These are phyloP conservation scores for Candida sojae DNA, from an alignment of 1,139 yeast genomes.

Conservation along the genomic window DNA sequence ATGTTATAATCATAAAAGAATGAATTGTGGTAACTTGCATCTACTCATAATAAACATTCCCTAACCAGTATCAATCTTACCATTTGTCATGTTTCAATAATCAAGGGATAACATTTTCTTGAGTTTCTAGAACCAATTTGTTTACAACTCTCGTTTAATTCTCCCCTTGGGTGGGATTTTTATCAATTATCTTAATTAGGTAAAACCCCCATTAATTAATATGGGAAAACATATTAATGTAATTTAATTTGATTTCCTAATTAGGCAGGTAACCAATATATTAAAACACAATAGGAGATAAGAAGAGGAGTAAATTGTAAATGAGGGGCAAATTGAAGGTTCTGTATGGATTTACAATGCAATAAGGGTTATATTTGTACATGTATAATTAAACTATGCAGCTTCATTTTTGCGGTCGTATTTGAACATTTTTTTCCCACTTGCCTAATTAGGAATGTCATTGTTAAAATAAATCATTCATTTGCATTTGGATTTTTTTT, in stretches of 20 bases:
- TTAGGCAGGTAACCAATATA: background rate
- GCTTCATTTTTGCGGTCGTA: too few species aligned
- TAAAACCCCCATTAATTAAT: background rate
- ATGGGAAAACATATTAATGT: too few species aligned
- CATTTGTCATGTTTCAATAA: too few species aligned
- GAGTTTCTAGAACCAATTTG: too few species aligned
- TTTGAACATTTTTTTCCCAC: background rate
- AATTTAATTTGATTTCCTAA: background rate
- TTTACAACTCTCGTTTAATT: too few species aligned
- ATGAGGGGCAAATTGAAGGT: background rate
- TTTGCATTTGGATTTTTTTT: background rate
- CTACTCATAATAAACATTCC: too few species aligned
- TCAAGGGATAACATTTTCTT: too few species aligned
- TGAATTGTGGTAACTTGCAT: too few species aligned
- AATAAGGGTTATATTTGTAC: background rate
- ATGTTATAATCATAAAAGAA: too few species aligned
- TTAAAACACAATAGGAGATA: background rate
- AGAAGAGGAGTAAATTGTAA: background rate
- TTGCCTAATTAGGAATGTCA: constrained; percentile 1
- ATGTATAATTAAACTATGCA: too few species aligned
- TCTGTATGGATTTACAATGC: background rate
- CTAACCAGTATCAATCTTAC: too few species aligned
- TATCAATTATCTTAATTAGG: background rate
- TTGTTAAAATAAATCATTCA: background rate
- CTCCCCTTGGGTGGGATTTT: too few species aligned